Percentiles rank a stretch among this genome's conserved stretches.
These are phyloP conservation scores for Eutypella sp. DNA, from an alignment of 2,329 filamentous ascomycete genomes.

Conservation along the genomic window DNA sequence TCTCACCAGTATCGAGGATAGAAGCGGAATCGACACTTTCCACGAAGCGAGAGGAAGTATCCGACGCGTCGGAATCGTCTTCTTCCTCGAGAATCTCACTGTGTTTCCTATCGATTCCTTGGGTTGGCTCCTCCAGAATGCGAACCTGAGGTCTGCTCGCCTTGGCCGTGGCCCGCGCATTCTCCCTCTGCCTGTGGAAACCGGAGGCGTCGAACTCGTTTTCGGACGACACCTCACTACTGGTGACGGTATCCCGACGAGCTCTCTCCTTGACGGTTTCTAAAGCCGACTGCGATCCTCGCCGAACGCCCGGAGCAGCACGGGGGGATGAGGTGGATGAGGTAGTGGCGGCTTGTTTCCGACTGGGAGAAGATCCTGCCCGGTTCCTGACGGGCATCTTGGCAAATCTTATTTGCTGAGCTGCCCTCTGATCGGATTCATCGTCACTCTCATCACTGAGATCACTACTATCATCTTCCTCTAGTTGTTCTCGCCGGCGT, in stretches of 20 bases:
- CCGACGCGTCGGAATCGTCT: slow-evolving; percentile 56
- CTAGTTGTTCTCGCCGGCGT: slow-evolving; percentile 65
- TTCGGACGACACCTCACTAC: slow-evolving; percentile 78
- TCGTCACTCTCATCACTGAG: slow-evolving; percentile 81
- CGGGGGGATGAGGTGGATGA: slow-evolving; percentile 46
- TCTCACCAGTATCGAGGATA: slow-evolving; percentile 61
- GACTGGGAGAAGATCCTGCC: slow-evolving; percentile 82
- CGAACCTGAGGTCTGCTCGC: slow-evolving; percentile 48
- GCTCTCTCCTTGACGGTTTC: slow-evolving; percentile 66
- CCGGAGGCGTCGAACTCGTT: slow-evolving; percentile 68
- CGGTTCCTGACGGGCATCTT: slow-evolving; percentile 89
- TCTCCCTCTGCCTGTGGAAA: slow-evolving; percentile 60
- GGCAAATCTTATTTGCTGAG: slow-evolving; percentile 89
- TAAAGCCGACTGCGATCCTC: slow-evolving; percentile 67
- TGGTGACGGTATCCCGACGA: slow-evolving; percentile 71
- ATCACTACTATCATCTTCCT: slow-evolving; percentile 82
- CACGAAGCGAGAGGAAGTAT: slow-evolving; percentile 60
- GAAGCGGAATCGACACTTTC: slow-evolving; percentile 67
- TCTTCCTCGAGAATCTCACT: slow-evolving; percentile 53
- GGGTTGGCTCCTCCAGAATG: slow-evolving; percentile 43
- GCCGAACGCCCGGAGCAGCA: slow-evolving; percentile 41
- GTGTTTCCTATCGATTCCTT: slow-evolving; percentile 39
- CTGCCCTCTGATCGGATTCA: slow-evolving; percentile 65
- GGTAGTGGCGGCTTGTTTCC: slow-evolving; percentile 50
- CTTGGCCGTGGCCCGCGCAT: slow-evolving; percentile 52